Evolutionary conservation across 306 rosid genomes (phyloP).

Genomic region (Glycine latifolia): DNA sequence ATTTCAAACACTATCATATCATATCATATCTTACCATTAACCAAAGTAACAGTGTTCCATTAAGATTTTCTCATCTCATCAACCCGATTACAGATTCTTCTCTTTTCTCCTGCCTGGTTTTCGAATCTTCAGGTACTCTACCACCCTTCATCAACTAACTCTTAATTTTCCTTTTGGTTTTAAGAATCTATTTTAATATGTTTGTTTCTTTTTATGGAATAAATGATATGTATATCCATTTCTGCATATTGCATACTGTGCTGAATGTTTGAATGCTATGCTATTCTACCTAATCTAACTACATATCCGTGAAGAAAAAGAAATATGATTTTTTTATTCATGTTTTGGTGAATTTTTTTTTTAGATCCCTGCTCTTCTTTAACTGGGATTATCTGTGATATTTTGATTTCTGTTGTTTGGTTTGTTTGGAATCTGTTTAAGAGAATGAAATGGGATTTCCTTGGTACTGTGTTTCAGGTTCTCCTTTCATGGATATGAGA

Average conservation of each 20-base stretch:
- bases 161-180: slow-evolving; percentile 1
- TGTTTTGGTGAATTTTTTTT: slow-evolving; percentile 1
- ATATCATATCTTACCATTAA: background rate
- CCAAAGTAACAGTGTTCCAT: slow-evolving; percentile 18
- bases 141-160: background rate
- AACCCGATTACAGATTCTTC: slow-evolving; percentile 20
- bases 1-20: background rate
- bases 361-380: slow-evolving; percentile 16
- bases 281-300: slow-evolving; percentile 3
- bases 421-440: slow-evolving; percentile 24
- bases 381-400: background rate
- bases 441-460: slow-evolving; percentile 45
- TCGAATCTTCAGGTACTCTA: slow-evolving; percentile 59
- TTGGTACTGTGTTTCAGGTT: slow-evolving; percentile 37
- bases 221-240: background rate
- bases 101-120: slow-evolving; percentile 36
- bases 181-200: background rate
- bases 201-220: background rate
- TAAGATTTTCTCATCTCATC: slow-evolving; percentile 2
- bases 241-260: slow-evolving; percentile 31
- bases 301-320: background rate
- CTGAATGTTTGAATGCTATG: slow-evolving; percentile 24
- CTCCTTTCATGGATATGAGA: slow-evolving; percentile 9
- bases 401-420: slow-evolving; percentile 22
- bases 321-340: background rate